phyloP scores from a whole-genome alignment of 352 stramenopile species.

The Globisporangium cederbergense region DNA sequence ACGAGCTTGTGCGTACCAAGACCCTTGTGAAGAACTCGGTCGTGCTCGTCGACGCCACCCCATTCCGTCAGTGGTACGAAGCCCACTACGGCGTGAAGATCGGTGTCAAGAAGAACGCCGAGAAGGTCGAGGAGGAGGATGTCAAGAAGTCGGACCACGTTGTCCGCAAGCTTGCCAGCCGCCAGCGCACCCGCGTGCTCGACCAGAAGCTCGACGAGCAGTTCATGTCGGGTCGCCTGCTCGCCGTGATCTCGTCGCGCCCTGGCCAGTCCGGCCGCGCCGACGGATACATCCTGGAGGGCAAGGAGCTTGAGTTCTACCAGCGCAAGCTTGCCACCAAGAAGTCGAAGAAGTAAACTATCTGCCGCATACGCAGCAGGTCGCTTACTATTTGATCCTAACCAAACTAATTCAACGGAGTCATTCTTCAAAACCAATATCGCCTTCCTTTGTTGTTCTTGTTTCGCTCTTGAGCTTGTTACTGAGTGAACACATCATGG shows the following conservation, averaged over 20 bases:
- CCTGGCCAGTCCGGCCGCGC: constrained; percentile 97
- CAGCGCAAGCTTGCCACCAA: constrained; percentile 97
- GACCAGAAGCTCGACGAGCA: constrained; percentile 96
- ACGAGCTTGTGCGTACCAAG: constrained; percentile 99
- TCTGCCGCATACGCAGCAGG: constrained; percentile 2
- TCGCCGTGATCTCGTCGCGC: constrained; percentile 96
- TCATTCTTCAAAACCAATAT: constrained; percentile 12
- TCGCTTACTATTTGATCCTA: constrained; percentile 13
- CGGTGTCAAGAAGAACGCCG: constrained; percentile 83
- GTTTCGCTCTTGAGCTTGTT: too few relatives aligned
- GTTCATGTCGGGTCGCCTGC: constrained; percentile 95
- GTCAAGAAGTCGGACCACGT: constrained; percentile 94
- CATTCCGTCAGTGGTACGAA: constrained; percentile 99
- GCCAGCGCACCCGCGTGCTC: constrained; percentile 91
- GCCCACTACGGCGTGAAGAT: constrained; percentile 97
- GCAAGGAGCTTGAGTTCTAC: constrained; percentile 99
- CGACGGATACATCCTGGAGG: constrained; percentile 99
- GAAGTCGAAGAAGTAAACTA: constrained; percentile 96
- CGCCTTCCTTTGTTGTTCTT: background rate
- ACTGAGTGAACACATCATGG: too few relatives aligned
- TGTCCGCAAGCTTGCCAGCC: constrained; percentile 90
- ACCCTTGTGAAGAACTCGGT: constrained; percentile 99
- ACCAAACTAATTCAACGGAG: constrained; percentile 19
- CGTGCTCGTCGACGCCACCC: constrained; percentile 97
- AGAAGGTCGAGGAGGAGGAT: constrained; percentile 79